These are phyloP conservation scores for Aspergillus ellipticus DNA, from an alignment of 495 filamentous ascomycete genomes.

Conservation along the genomic window DNA sequence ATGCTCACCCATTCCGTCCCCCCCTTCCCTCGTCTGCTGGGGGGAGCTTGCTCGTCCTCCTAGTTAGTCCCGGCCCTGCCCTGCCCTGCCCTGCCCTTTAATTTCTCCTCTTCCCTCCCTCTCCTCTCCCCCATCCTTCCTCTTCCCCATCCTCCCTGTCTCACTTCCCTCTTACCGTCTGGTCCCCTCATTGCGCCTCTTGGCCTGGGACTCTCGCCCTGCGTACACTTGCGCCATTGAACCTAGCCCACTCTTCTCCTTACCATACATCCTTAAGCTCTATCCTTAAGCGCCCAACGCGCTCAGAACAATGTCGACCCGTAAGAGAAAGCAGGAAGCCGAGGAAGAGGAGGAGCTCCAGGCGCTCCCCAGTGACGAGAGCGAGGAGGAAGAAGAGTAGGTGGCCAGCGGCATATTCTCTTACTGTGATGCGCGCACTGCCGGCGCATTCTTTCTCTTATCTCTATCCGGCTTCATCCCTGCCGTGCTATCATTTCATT, in stretches of 20 bases:
- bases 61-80: slow-evolving; percentile 2
- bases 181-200: slow-evolving; percentile 8
- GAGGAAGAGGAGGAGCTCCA: slow-evolving; percentile 58
- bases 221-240: slow-evolving; percentile 6
- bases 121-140: slow-evolving; percentile 9
- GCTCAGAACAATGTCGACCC: slow-evolving; percentile 50
- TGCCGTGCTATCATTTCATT: not conserved
- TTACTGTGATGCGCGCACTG: not conserved
- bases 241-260: slow-evolving; percentile 7
- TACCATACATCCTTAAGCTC: too few relatives aligned
- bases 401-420: slow-evolving; percentile 19
- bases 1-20: slow-evolving; percentile 15
- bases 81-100: slow-evolving; percentile 15
- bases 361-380: slow-evolving; percentile 58
- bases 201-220: not conserved
- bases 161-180: slow-evolving; percentile 5
- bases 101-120: slow-evolving; percentile 12
- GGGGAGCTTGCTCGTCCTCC: slow-evolving; percentile 3
- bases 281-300: not conserved
- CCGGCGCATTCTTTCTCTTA: not conserved
- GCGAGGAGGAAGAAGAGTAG: slow-evolving; percentile 64
- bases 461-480: not conserved
- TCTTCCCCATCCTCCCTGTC: slow-evolving; percentile 10
- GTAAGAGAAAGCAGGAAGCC: slow-evolving; percentile 63
- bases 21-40: slow-evolving; percentile 7